Conservation (phyloP, 2,329 filamentous ascomycete species). For the Neurospora sp. region DNA sequence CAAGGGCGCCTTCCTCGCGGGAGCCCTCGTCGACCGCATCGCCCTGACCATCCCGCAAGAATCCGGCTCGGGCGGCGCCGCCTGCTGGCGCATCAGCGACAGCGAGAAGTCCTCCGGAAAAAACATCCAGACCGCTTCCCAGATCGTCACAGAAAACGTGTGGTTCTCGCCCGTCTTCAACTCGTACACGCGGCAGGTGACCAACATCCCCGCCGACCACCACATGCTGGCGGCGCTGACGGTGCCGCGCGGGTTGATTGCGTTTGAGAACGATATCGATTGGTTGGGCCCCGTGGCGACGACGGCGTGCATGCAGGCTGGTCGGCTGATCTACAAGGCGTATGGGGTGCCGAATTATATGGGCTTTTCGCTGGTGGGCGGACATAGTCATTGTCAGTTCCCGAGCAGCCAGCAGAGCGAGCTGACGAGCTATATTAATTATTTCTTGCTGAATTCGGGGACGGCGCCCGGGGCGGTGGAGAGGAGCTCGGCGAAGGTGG, state of each 20-base stretch:
- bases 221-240: conserved; percentile 47
- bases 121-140: conserved; percentile 49
- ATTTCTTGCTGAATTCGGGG: conserved; percentile 36
- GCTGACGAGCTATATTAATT: conserved; percentile 44
- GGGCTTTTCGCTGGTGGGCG: conserved; percentile 46
- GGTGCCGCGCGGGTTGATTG: conserved; percentile 44
- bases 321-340: conserved; percentile 42
- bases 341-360: conserved; percentile 43
- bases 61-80: conserved; percentile 50
- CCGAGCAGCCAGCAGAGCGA: conserved; percentile 41
- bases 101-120: conserved; percentile 38
- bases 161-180: conserved; percentile 53
- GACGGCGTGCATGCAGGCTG: conserved; percentile 48
- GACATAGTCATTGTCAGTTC: conserved; percentile 47
- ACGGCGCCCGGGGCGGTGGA: conserved; percentile 26
- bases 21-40: conserved; percentile 48
- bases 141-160: conserved; percentile 52
- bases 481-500: conserved; percentile 29
- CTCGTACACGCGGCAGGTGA: conserved; percentile 36
- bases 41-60: conserved; percentile 54
- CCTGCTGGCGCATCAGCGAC: conserved; percentile 50
- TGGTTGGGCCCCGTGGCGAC: conserved; percentile 49
- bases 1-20: conserved; percentile 53
- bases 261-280: conserved; percentile 49
- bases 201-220: conserved; percentile 44